Evolutionary conservation across 2,329 filamentous ascomycete species (phyloP), one percentile per base, ranked within the genome.

Genomic region (Sclerotinia subarctica): DNA sequence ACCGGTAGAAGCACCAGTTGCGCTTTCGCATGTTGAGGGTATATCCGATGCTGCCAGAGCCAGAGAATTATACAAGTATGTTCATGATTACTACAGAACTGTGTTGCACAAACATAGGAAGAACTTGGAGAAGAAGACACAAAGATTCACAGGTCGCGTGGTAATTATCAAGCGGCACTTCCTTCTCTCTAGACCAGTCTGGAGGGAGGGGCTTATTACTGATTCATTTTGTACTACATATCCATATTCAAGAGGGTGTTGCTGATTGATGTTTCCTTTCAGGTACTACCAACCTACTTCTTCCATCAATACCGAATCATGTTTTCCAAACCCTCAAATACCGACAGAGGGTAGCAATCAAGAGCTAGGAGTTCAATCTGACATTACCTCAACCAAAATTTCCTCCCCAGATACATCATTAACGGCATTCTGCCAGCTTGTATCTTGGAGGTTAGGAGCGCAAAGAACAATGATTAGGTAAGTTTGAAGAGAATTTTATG

Each of bases 341-440:
- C 49, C 67, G 29, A 53, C 57, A 8, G 29, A 52, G 5, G 63
- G 65, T 21, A 42, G 65, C 21, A 68, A 70, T 46, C 57, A 53
- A 1, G 62, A 65, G 42, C 64, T 64, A 47, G 71, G 72, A 29
- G 68, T 76, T 44, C 70, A 58, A 24, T 76, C 76, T 21, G 71
- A 70, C 44, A 63, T 76, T 42, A 73, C 72, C 13, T 74, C 76
- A 1, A 72, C 72, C 26, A 77, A 77, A 58, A 71, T 76, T 17
- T 76, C 76, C 1, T 77, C 75, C 24, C 76, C 81, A 53, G 83
- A 82, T 73, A 82, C 81, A 1, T 80, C 80, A 32, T 77, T 84
- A 35, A 79, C 79, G 1, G 79, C 80, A 6, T 80, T 81, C 68
- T 78, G 83, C 5, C 84, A 86, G 73, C 78, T 86, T 32, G 81